Conservation (phyloP, 306 rosid species). For the Cucumis melo region DNA sequence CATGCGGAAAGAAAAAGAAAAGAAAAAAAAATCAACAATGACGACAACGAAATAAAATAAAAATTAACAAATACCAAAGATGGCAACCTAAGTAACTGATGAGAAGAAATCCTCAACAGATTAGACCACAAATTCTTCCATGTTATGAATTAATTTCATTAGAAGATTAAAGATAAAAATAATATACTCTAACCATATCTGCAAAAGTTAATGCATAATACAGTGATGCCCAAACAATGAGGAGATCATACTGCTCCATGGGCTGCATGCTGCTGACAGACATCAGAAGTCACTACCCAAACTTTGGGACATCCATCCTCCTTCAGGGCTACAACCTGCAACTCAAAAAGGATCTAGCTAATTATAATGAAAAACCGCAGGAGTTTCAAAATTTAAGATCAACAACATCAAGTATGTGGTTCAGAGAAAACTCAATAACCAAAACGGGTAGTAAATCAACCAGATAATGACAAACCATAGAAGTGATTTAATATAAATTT, state of each 20-base stretch:
- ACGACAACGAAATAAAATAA: background rate
- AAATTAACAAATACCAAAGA: background rate
- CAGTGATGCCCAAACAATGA: conserved; percentile 9
- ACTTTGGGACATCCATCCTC: conserved; percentile 94
- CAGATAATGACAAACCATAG: background rate
- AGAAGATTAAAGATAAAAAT: background rate
- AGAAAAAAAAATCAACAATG: background rate
- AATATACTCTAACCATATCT: background rate
- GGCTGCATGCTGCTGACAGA: conserved; percentile 68
- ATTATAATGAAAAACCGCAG: background rate
- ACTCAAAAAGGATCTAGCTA: conserved; percentile 1
- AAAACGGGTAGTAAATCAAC: background rate
- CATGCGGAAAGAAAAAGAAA: too few relatives aligned
- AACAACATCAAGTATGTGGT: background rate
- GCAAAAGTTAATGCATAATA: background rate
- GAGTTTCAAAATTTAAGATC: background rate
- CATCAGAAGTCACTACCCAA: conserved; percentile 93
- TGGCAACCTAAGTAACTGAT: background rate
- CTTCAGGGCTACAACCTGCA: conserved; percentile 69
- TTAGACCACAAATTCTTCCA: background rate
- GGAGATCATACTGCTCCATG: conserved; percentile 67
- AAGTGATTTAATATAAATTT: background rate
- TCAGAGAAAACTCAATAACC: background rate
- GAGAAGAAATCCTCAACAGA: background rate
- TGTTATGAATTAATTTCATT: background rate